Evolutionary conservation across 2,329 filamentous ascomycete genomes (phyloP).

Genomic region (Domatiomyces globalis): DNA sequence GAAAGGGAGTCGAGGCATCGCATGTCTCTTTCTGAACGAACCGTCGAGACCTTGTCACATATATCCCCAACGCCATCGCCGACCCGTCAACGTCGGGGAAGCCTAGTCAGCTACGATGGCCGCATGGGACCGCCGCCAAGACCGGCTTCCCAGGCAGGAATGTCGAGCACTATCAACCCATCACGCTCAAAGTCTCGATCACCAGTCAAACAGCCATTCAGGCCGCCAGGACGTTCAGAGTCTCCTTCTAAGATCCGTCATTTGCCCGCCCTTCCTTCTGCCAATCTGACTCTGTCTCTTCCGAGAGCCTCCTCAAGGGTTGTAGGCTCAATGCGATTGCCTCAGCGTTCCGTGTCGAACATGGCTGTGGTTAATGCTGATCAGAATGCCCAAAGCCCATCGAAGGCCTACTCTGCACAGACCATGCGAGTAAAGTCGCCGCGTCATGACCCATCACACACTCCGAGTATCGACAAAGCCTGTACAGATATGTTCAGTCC

Average conservation of each 20-base stretch:
- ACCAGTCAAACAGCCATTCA: slow-evolving; percentile 11
- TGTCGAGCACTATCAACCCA: slow-evolving; percentile 6
- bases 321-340: slow-evolving; percentile 1
- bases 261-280: slow-evolving; percentile 6
- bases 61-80: slow-evolving; percentile 64
- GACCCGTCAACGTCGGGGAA: slow-evolving; percentile 47
- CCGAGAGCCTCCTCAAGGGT: slow-evolving; percentile 15
- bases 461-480: neutral
- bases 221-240: slow-evolving; percentile 11
- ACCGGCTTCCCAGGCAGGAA: slow-evolving; percentile 45
- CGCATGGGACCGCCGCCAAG: slow-evolving; percentile 48
- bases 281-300: slow-evolving; percentile 13
- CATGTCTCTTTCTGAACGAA: slow-evolving; percentile 63
- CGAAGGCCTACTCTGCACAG: neutral
- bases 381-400: neutral
- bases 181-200: slow-evolving; percentile 7
- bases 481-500: neutral
- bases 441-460: neutral
- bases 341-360: neutral
- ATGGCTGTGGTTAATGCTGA: neutral
- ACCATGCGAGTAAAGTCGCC: neutral
- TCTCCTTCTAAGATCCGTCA: slow-evolving; percentile 11
- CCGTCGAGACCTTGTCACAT: slow-evolving; percentile 67
- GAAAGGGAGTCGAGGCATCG: slow-evolving; percentile 20
- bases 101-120: slow-evolving; percentile 56